Evolutionary conservation across 768 basidiomycete species (phyloP).

Genomic region (Strobilomyces confusus): DNA sequence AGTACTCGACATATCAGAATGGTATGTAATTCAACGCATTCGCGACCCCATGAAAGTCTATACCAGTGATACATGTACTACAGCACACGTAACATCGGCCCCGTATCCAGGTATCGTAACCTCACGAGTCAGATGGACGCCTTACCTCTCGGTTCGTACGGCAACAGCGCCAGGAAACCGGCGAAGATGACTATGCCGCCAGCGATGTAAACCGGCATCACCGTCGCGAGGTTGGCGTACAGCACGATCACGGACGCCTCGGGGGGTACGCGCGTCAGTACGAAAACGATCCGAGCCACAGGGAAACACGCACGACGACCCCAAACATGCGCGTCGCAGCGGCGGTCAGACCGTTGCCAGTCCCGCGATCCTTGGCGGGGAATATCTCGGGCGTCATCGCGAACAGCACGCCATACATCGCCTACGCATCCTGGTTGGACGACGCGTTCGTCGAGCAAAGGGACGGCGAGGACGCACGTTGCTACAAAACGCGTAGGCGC

Average conservation of each 20-base stretch:
- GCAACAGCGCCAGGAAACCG: constrained; percentile 59
- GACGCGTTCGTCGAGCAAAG: neutral
- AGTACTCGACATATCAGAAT: too few species aligned
- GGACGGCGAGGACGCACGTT: constrained; percentile 38
- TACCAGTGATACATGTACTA: too few species aligned
- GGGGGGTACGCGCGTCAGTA: neutral
- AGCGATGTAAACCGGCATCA: constrained; percentile 69
- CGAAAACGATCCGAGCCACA: neutral
- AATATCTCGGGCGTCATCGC: constrained; percentile 69
- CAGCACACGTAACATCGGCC: too few species aligned
- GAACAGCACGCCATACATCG: constrained; percentile 76
- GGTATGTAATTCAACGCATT: too few species aligned
- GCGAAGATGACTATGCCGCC: constrained; percentile 60
- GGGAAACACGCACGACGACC: constrained; percentile 45
- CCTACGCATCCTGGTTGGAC: constrained; percentile 28
- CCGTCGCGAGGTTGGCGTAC: constrained; percentile 59
- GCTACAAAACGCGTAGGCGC: constrained; percentile 62
- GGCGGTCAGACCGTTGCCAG: constrained; percentile 62
- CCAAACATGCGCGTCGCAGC: constrained; percentile 63
- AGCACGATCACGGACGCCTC: constrained; percentile 74
- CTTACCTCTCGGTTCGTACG: constrained; percentile 71
- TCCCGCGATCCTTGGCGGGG: constrained; percentile 69
- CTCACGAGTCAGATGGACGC: constrained; percentile 48
- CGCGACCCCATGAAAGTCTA: too few species aligned
- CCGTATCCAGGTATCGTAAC: neutral